Evolutionary conservation across 495 filamentous ascomycete genomes (phyloP).

Genomic region (Parathielavia hyrcaniae): DNA sequence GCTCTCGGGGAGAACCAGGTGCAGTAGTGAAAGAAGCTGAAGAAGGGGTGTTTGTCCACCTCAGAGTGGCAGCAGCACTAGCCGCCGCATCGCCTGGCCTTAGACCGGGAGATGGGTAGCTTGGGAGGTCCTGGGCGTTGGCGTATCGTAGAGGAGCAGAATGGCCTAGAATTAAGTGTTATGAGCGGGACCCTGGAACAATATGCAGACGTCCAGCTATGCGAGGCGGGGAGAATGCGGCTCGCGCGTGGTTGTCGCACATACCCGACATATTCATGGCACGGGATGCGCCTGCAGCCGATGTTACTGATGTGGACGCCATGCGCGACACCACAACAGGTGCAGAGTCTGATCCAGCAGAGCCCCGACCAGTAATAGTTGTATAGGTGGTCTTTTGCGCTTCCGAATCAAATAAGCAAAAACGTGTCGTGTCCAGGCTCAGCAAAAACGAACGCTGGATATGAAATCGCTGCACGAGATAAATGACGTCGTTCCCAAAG

Average conservation of each 20-base stretch:
- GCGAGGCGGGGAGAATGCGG: slow-evolving; percentile 3
- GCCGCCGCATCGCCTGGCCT: slow-evolving; percentile 58
- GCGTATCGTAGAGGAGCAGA: slow-evolving; percentile 61
- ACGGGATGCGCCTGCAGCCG: slow-evolving; percentile 1
- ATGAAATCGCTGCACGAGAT: not conserved
- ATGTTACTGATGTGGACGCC: slow-evolving; percentile 6
- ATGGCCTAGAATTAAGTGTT: slow-evolving; percentile 24
- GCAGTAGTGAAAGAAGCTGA: not conserved
- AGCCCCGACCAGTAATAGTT: not conserved
- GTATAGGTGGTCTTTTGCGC: not conserved
- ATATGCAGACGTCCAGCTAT: not conserved
- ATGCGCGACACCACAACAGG: not conserved
- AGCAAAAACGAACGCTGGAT: too few species aligned
- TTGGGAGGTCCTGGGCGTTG: slow-evolving; percentile 59
- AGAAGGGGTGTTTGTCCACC: slow-evolving; percentile 50
- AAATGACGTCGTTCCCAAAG: not conserved
- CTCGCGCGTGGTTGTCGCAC: not conserved
- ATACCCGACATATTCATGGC: slow-evolving; percentile 5
- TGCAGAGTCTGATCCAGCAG: slow-evolving; percentile 1
- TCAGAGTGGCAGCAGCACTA: slow-evolving; percentile 64
- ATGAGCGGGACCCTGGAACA: slow-evolving; percentile 18
- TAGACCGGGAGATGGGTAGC: slow-evolving; percentile 60
- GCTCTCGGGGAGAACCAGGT: slow-evolving; percentile 32
- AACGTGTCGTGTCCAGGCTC: too few species aligned
- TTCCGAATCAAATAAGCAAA: not conserved